Percentiles rank a stretch among this genome's conserved stretches.
These are phyloP conservation scores for Sambucus nigra DNA, from an alignment of 129 eudicot species.

Conservation along the genomic window DNA sequence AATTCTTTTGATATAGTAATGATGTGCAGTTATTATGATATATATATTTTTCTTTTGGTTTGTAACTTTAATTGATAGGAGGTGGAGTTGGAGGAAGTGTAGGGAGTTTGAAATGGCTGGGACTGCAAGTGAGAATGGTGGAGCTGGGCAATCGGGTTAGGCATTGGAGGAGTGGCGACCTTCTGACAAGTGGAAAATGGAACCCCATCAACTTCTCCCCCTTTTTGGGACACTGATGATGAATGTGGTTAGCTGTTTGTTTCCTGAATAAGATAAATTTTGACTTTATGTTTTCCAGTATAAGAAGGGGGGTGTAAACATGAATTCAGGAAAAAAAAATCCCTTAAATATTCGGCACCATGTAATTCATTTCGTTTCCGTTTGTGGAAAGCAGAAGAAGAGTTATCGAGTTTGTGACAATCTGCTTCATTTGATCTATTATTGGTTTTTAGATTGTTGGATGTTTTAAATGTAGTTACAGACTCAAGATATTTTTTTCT, in stretches of 20 bases:
- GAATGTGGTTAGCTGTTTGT: slow-evolving; percentile 51
- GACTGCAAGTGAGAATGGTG: slow-evolving; percentile 56
- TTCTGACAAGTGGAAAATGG: slow-evolving; percentile 94
- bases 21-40: not conserved
- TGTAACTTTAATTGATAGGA: slow-evolving; percentile 10
- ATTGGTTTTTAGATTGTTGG: not conserved
- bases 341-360: too few relatives aligned
- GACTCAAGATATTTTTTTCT: too few relatives aligned
- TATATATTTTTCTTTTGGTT: slow-evolving; percentile 1
- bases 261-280: not conserved
- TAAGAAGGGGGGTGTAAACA: too few relatives aligned
- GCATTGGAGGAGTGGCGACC: slow-evolving; percentile 95
- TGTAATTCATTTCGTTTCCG: too few relatives aligned
- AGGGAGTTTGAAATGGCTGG: slow-evolving; percentile 51
- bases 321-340: too few relatives aligned
- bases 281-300: too few relatives aligned
- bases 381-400: too few relatives aligned
- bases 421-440: not conserved
- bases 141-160: slow-evolving; percentile 63
- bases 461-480: too few relatives aligned
- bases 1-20: not conserved
- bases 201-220: slow-evolving; percentile 90
- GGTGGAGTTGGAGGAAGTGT: slow-evolving; percentile 28
- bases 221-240: slow-evolving; percentile 91
- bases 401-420: not conserved